These are phyloP conservation scores for Anthracocystis panici-leucophaei DNA, from an alignment of 1,284 basidiomycete species.

Conservation along the genomic window DNA sequence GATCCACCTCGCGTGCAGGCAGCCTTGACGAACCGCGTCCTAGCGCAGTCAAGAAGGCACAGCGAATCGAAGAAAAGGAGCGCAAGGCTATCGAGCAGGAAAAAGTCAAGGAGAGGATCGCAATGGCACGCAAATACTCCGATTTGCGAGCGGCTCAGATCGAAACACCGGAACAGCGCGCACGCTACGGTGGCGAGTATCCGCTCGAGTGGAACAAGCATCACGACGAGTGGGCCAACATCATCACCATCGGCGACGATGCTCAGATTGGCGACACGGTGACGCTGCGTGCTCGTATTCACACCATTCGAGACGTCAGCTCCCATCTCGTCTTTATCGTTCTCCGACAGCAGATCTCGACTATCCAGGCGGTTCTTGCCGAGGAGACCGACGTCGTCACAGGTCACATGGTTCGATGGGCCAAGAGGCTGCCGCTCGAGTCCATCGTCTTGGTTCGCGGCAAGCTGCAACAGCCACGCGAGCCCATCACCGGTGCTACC, in stretches of 20 bases:
- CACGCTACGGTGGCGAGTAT: slow-evolving; percentile 54
- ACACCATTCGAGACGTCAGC: slow-evolving; percentile 61
- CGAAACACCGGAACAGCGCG: slow-evolving; percentile 60
- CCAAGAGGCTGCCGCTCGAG: slow-evolving; percentile 59
- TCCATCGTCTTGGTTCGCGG: slow-evolving; percentile 62
- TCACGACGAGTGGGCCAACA: slow-evolving; percentile 38
- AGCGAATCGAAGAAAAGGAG: slow-evolving; percentile 50
- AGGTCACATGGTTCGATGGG: slow-evolving; percentile 65
- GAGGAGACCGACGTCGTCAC: slow-evolving; percentile 51
- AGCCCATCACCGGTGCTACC: slow-evolving; percentile 58
- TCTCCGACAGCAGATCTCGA: slow-evolving; percentile 60
- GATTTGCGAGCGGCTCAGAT: slow-evolving; percentile 50
- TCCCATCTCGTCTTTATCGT: slow-evolving; percentile 63
- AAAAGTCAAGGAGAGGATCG: slow-evolving; percentile 32
- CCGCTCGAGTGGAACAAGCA: slow-evolving; percentile 40
- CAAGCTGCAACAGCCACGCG: slow-evolving; percentile 54
- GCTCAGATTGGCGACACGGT: slow-evolving; percentile 41
- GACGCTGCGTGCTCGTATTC: slow-evolving; percentile 59
- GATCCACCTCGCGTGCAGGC: slow-evolving; percentile 26
- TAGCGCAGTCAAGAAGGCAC: slow-evolving; percentile 45
- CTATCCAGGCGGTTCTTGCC: slow-evolving; percentile 62
- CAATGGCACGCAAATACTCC: slow-evolving; percentile 43
- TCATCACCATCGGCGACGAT: slow-evolving; percentile 39
- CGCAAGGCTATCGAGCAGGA: slow-evolving; percentile 48
- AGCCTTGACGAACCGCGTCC: slow-evolving; percentile 49